Base-by-base conservation (phyloP, 768 basidiomycete species). In the Leccinellum rugosiceps region DNA sequence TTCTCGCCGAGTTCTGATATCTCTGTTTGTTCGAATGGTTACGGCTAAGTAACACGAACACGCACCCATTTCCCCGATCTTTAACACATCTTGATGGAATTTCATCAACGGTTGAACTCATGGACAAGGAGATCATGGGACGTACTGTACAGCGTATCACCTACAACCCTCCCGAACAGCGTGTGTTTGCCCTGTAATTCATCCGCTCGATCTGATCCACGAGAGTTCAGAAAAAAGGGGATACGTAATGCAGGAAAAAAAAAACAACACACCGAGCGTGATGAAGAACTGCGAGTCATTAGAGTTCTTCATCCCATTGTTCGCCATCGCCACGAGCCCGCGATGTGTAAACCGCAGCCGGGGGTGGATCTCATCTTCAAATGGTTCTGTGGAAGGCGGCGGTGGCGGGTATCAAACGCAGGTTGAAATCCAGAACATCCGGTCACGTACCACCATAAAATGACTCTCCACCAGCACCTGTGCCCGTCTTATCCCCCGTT, bases 211-310 rank as follows among this genome's bases (percentile, higher is more conserved):
- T 96, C 93, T 93, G 56, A 19, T 41, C 32, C 49, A 32, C 52
- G 38, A 8, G 53, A 54, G 38, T 10, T 41, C 38, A 41, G 38
- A 41, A 41, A 41, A 41, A 41, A 10, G 38, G 38, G n/a, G 38
- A n/a, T 10, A 9, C 38, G n/a, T 41, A n/a, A 41, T 1, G n/a
- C 38, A 23, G 14, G 14, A 13, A 45, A 45, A 45, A 45, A 6
- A 45, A 13, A 14, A 45, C 10, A 17, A 61, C 70, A 21, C 38
- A 92, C 94, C 90, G 0, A 98, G 84, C 0, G 97, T 98, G 50
- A 98, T 87, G 69, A 98, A 88, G 74, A 94, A 98, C 71, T 98
- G 96, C 0, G 93, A 96, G 53, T 92, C 89, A 63, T 99, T 99
- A 4, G 91, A 85, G 67, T 95, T 82, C 72, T 90, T 92, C 28